A percentile compares a stretch with the other conserved stretches of the same genome.
Conservation (phyloP, 306 rosid genomes). For the Cucumis sativus region Cucumber_9930_V3 NC_026660.2:4729501-4730000, state of each 20-base stretch:
- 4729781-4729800: constrained; percentile 22
- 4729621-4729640: background rate
- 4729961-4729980: no score
- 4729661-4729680: background rate
- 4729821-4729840: background rate
- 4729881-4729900: background rate
- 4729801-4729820: background rate
- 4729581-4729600: no score
- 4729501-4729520: no score
- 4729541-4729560: no score
- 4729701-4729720: constrained; percentile 19
- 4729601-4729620: background rate
- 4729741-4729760: background rate
- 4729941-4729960: no score
- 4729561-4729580: no score
- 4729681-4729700: background rate
- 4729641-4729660: background rate
- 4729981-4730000: no score
- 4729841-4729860: background rate
- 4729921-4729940: no score
- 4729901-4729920: background rate
- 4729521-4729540: no score
- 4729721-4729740: constrained; percentile 21
- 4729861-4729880: background rate
- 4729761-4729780: constrained; percentile 16